Evolutionary conservation across 768 basidiomycete genomes (phyloP), one percentile per base, ranked within the genome.

Genomic region (Tulasnella sp.): DNA sequence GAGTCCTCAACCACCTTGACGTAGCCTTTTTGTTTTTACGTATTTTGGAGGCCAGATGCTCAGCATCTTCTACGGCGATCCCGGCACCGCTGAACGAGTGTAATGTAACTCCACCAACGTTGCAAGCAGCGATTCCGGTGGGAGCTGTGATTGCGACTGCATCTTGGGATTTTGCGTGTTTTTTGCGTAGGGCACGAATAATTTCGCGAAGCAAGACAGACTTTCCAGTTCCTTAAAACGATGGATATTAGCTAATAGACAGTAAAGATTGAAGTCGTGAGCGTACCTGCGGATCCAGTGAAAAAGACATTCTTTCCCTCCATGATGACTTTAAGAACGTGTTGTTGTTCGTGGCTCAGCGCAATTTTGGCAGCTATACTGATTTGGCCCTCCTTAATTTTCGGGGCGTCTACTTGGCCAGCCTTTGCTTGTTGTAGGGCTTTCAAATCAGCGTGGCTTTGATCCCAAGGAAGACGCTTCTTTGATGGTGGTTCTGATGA

Each of bases 61-160:
- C 73, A 0, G 75, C 74, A 8, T 63, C 64, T 33, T 85, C 89
- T 2, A 73, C 65, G 1, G 87, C 93, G 1, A 95, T 66, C 0
- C 93, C 93, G 53, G 93, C 84, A 0, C 93, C 92, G n/a, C 84
- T 79, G 62, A 95, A 99, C 0, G 88, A 92, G 63, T 99, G 93
- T 31, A 98, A 75, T 0, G 93, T 98, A 20, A 86, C 77, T 34
- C 95, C 93, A 8, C 93, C 93, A 44, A 99, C 91, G 58, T 99
- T 96, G 64, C 91, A 95, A 4, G 93, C 93, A 5, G 93, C 93
- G 58, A 98, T 95, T 37, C 91, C 91, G 20, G 92, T 96, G 3
- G 90, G 90, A 7, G 95, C 95, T 3, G 93, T 96, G 53, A 99
- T 78, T 9, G 90, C 92, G 19, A 98, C 77, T 0, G 82, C 81